Conservation (phyloP, 2,329 filamentous ascomycete species). For the Moelleriella libera region DNA sequence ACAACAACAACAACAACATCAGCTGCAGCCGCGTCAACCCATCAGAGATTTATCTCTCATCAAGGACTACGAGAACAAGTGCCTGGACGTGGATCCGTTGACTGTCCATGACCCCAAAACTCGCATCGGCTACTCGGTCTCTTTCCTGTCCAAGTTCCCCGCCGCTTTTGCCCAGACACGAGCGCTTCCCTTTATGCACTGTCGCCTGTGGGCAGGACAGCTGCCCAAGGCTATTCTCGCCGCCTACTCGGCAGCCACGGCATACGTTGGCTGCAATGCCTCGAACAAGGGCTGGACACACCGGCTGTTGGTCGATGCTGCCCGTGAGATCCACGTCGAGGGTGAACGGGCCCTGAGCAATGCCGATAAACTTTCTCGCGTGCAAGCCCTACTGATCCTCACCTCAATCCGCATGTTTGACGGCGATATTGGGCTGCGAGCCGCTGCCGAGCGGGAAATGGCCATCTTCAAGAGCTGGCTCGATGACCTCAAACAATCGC, state of each 20-base stretch:
- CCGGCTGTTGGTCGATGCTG: constrained; percentile 22
- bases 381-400: constrained; percentile 26
- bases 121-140: constrained; percentile 20
- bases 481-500: constrained; percentile 16
- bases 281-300: constrained; percentile 24
- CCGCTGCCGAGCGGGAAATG: constrained; percentile 25
- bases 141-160: constrained; percentile 17
- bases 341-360: constrained; percentile 16
- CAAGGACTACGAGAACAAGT: constrained; percentile 6
- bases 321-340: constrained; percentile 20
- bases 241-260: constrained; percentile 23
- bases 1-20: background rate
- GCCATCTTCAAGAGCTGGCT: constrained; percentile 21
- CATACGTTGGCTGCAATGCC: constrained; percentile 21
- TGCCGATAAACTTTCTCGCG: constrained; percentile 24
- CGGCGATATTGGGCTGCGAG: constrained; percentile 24
- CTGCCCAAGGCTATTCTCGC: constrained; percentile 24
- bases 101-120: constrained; percentile 21
- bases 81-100: constrained; percentile 14
- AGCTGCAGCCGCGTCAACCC: constrained; percentile 7
- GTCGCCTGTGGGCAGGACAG: constrained; percentile 23
- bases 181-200: constrained; percentile 27
- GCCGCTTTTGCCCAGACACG: constrained; percentile 19
- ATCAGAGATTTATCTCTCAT: constrained; percentile 17
- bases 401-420: constrained; percentile 29